phyloP scores from a whole-genome alignment of 805 yeast genomes.

The Yamadazyma paraphyllophila region DNA sequence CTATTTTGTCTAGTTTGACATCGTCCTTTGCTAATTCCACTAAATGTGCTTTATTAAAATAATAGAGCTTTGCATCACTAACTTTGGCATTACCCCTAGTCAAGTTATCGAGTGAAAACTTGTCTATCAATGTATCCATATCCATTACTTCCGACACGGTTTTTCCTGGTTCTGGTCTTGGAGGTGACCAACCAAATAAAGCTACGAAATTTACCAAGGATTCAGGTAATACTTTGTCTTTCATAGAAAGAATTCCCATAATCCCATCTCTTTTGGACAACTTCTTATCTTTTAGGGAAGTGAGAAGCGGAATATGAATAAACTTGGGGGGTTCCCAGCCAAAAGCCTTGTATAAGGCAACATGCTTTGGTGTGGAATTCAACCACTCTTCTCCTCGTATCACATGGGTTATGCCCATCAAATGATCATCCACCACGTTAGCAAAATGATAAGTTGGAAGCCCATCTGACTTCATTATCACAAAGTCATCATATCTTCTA shows the following conservation, averaged over 20 bases:
- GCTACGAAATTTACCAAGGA: constrained; percentile 86
- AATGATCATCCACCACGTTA: constrained; percentile 90
- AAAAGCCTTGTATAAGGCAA: constrained; percentile 80
- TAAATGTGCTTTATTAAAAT: constrained; percentile 70
- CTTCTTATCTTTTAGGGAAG: constrained; percentile 70
- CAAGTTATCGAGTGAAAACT: constrained; percentile 66
- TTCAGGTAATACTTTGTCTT: constrained; percentile 66
- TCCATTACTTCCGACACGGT: constrained; percentile 51
- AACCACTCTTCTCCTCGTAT: constrained; percentile 98
- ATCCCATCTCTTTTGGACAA: constrained; percentile 86
- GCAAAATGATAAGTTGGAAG: constrained; percentile 97
- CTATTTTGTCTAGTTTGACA: constrained; percentile 22
- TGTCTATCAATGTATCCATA: constrained; percentile 48
- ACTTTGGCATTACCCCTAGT: constrained; percentile 96
- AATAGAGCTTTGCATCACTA: constrained; percentile 68
- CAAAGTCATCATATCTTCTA: constrained; percentile 83
- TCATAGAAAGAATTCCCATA: constrained; percentile 61
- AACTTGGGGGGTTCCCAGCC: constrained; percentile 82
- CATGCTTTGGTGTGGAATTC: constrained; percentile 92
- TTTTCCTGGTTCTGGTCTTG: constrained; percentile 48
- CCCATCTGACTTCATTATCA: constrained; percentile 88
- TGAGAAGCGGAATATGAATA: constrained; percentile 87
- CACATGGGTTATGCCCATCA: constrained; percentile 91
- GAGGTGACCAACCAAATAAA: constrained; percentile 93
- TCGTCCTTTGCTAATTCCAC: constrained; percentile 14